Conservation (phyloP, 2,329 filamentous ascomycete genomes). For the Calonectria pauciramosa region DNA sequence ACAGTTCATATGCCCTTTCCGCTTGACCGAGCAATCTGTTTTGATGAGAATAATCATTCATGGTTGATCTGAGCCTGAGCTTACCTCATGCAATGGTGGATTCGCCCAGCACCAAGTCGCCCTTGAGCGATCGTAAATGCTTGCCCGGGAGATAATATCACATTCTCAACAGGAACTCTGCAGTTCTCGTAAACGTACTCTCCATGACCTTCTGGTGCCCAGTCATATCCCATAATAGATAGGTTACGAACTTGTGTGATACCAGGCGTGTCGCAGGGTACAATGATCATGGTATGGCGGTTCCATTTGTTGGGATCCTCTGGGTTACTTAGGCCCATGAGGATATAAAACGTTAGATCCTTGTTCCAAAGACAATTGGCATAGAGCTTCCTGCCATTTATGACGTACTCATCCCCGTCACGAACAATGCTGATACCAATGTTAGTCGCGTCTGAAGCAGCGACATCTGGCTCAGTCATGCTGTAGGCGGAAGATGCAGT, state of each 20-base stretch:
- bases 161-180: constrained; percentile 72
- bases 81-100: constrained; percentile 29
- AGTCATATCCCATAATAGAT: constrained; percentile 90
- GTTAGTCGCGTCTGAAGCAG: constrained; percentile 88
- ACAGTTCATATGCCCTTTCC: constrained; percentile 27
- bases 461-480: constrained; percentile 89
- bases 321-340: constrained; percentile 89
- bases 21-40: constrained; percentile 77
- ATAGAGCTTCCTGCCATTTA: constrained; percentile 98
- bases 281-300: constrained; percentile 91
- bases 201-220: constrained; percentile 92
- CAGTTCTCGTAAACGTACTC: constrained; percentile 90
- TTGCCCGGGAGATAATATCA: constrained; percentile 22
- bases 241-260: constrained; percentile 91
- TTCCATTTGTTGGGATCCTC: constrained; percentile 80
- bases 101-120: constrained; percentile 24
- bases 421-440: constrained; percentile 82
- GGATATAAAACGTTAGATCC: constrained; percentile 88
- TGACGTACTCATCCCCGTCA: constrained; percentile 85
- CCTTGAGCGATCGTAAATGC: constrained; percentile 27
- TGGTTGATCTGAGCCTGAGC: neutral
- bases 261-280: constrained; percentile 81
- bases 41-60: constrained; percentile 69
- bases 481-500: constrained; percentile 86
- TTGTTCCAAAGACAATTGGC: constrained; percentile 90